phyloP scores from a whole-genome alignment of 2,329 filamentous ascomycete genomes.

The Cyclaneusma minus region DNA sequence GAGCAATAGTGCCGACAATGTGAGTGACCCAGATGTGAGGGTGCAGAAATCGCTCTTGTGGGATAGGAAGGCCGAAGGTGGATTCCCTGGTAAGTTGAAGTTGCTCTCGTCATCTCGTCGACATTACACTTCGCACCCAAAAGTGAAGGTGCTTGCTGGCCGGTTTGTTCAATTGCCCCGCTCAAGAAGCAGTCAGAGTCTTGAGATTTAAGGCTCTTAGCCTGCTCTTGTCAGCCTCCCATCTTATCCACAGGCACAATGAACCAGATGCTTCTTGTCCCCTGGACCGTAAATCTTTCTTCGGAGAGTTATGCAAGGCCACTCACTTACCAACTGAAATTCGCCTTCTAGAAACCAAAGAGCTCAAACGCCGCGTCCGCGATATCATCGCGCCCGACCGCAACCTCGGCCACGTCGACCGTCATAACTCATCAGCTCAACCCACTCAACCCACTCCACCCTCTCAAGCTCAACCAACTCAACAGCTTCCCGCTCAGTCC shows the following conservation, averaged over 20 bases:
- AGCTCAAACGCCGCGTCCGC: conserved; percentile 70
- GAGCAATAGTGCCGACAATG: conserved; percentile 10
- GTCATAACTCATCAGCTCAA: no score
- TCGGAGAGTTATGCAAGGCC: conserved; percentile 7
- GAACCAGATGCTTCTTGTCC: no score
- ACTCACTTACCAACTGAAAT: no score
- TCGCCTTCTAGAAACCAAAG: conserved; percentile 53
- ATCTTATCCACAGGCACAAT: no score
- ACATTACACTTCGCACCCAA: no score
- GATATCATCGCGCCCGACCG: conserved; percentile 67
- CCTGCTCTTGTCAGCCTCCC: no score
- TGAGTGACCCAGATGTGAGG: conserved; percentile 8
- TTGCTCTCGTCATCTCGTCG: no score
- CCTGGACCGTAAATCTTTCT: conserved; percentile 2
- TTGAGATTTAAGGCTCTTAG: no score
- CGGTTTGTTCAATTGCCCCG: no score
- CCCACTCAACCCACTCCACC: conserved; percentile 32
- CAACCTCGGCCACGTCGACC: conserved; percentile 70
- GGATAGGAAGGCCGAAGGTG: conserved; percentile 76
- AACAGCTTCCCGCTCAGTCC: conserved; percentile 68
- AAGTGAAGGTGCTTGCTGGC: no score
- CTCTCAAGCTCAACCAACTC: conserved; percentile 54
- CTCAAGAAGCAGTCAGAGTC: no score
- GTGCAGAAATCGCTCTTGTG: conserved; percentile 49
- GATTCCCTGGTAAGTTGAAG: conserved; percentile 60